Percentiles rank a stretch among this genome's conserved stretches.
Evolutionary conservation across 2,329 filamentous ascomycete species (phyloP).

Genomic region (Sporothrix dimorphospora): DNA sequence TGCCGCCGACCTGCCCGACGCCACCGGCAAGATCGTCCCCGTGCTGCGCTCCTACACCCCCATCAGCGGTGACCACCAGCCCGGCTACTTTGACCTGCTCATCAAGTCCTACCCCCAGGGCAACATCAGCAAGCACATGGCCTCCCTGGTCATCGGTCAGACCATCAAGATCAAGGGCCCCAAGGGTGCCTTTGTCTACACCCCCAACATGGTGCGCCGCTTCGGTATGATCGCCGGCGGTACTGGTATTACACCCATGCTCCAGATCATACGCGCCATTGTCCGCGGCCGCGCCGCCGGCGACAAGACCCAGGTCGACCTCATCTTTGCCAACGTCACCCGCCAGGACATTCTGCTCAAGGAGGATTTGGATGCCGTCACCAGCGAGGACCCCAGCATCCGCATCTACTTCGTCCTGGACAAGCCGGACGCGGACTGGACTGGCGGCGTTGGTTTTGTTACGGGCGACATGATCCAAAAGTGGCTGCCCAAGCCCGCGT

Average conservation of each 20-base stretch:
- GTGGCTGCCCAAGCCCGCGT: constrained; percentile 78
- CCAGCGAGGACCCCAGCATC: constrained; percentile 77
- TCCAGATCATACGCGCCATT: constrained; percentile 92
- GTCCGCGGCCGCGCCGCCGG: constrained; percentile 76
- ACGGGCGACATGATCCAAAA: constrained; percentile 92
- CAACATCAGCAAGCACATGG: constrained; percentile 95
- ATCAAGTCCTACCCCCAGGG: constrained; percentile 98
- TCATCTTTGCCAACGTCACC: constrained; percentile 98
- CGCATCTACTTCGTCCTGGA: constrained; percentile 94
- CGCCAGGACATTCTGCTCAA: constrained; percentile 88
- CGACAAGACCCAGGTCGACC: constrained; percentile 85
- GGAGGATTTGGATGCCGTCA: constrained; percentile 84
- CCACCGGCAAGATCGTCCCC: constrained; percentile 75
- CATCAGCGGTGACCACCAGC: constrained; percentile 84
- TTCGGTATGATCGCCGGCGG: constrained; percentile 99
- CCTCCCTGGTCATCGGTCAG: constrained; percentile 78
- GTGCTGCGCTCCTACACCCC: constrained; percentile 91
- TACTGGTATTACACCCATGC: constrained; percentile 97
- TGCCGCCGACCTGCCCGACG: constrained; percentile 70
- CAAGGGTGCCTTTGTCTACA: constrained; percentile 98
- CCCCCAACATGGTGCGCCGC: constrained; percentile 91
- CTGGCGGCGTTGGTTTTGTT: constrained; percentile 90
- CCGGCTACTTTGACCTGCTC: constrained; percentile 91
- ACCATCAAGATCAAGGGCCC: constrained; percentile 89
- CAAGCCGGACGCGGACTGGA: constrained; percentile 91